These are phyloP conservation scores for Aphanocladium album DNA, from an alignment of 2,329 filamentous ascomycete species.

Conservation along the genomic window DNA sequence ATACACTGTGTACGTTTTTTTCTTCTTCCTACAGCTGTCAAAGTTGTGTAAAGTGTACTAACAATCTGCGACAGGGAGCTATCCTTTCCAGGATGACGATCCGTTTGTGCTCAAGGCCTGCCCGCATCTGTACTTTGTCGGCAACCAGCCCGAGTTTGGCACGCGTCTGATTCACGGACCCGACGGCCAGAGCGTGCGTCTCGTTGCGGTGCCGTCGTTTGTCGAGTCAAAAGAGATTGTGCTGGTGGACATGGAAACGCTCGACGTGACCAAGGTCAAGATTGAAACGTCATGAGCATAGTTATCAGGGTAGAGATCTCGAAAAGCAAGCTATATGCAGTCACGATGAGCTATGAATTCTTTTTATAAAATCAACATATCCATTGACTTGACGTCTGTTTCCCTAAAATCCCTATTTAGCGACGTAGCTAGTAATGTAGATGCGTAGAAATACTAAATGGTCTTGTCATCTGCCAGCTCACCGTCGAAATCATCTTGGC, in stretches of 20 bases:
- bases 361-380: background rate
- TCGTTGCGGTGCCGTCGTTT: constrained; percentile 83
- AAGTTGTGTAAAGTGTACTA: background rate
- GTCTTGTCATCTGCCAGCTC: no score
- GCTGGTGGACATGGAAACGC: constrained; percentile 76
- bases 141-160: constrained; percentile 75
- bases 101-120: constrained; percentile 81
- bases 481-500: background rate
- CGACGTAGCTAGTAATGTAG: no score
- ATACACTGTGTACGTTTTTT: constrained; percentile 76
- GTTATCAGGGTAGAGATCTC: no score
- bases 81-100: constrained; percentile 91
- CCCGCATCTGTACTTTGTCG: constrained; percentile 87
- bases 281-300: constrained; percentile 29
- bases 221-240: constrained; percentile 72
- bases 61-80: constrained; percentile 61
- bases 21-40: background rate
- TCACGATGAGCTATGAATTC: background rate
- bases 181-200: constrained; percentile 64
- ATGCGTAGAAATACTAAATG: no score
- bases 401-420: no score
- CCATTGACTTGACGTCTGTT: no score
- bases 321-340: background rate
- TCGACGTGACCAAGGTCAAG: constrained; percentile 70
- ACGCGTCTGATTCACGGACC: constrained; percentile 64